These are phyloP conservation scores for Kuraishia piskuri DNA, from an alignment of 805 yeast species.

Conservation along the genomic window DNA sequence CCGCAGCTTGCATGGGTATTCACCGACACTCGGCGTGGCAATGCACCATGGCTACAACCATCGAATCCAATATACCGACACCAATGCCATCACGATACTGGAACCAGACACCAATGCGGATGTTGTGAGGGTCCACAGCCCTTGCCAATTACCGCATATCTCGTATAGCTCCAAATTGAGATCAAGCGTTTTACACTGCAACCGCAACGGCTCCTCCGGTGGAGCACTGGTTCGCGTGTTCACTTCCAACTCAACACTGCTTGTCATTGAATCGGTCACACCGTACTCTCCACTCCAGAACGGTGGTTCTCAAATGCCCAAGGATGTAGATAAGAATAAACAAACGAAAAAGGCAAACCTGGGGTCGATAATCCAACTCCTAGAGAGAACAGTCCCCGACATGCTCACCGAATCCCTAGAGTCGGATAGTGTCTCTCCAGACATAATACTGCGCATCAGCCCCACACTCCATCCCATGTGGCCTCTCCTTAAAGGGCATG, in stretches of 20 bases:
- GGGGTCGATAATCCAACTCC: slow-evolving; percentile 41
- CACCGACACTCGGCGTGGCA: background rate
- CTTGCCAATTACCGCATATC: background rate
- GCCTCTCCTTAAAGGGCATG: slow-evolving; percentile 48
- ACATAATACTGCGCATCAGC: slow-evolving; percentile 43
- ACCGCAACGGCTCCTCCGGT: background rate
- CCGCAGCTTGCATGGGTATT: background rate
- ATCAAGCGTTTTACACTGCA: background rate
- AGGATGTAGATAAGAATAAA: slow-evolving; percentile 5
- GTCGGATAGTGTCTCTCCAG: slow-evolving; percentile 30
- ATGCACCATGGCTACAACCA: background rate
- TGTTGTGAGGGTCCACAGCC: background rate
- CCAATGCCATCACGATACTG: background rate
- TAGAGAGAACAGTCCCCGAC: slow-evolving; percentile 41
- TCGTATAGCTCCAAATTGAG: background rate
- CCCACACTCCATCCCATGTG: slow-evolving; percentile 47
- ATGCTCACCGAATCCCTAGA: slow-evolving; percentile 39
- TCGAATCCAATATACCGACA: background rate
- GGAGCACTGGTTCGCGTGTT: background rate
- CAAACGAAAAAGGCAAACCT: slow-evolving; percentile 38
- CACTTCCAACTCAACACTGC: background rate
- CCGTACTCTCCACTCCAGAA: background rate
- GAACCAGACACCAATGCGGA: background rate
- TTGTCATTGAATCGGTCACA: background rate
- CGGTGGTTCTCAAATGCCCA: background rate